Evolutionary conservation across 2,329 filamentous ascomycete genomes (phyloP).

Genomic region (Exophiala spinifera): DNA sequence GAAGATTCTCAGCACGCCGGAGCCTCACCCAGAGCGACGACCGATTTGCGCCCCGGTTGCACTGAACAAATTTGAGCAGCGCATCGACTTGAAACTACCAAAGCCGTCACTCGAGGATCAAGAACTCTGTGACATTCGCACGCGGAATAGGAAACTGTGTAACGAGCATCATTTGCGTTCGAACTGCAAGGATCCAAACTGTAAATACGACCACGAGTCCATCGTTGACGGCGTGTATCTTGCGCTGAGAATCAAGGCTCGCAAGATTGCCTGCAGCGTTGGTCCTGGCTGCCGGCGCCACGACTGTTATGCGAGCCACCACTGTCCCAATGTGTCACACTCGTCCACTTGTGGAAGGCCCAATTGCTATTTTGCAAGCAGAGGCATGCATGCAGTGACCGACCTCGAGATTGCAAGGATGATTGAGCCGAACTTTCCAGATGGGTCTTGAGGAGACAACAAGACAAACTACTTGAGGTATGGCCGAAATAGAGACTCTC

Average conservation of each 20-base stretch:
- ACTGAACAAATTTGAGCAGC: conserved; percentile 18
- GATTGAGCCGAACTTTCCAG: conserved; percentile 8
- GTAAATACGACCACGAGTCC: conserved; percentile 45
- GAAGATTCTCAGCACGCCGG: conserved; percentile 4
- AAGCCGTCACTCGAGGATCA: conserved; percentile 8
- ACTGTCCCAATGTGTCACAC: conserved; percentile 21
- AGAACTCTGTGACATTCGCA: conserved; percentile 15
- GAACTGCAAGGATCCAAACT: conserved; percentile 33
- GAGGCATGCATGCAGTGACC: conserved; percentile 12
- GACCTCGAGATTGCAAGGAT: conserved; percentile 14
- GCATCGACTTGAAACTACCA: conserved; percentile 24
- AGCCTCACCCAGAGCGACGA: conserved; percentile 16
- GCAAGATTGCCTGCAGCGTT: conserved; percentile 42
- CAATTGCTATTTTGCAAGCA: conserved; percentile 13
- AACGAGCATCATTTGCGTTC: conserved; percentile 23
- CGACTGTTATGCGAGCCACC: conserved; percentile 48
- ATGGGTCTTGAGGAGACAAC: not conserved
- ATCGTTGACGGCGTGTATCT: conserved; percentile 40
- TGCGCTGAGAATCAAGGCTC: conserved; percentile 45
- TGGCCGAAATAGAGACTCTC: too few species aligned
- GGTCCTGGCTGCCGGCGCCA: conserved; percentile 42
- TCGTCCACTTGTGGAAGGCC: conserved; percentile 11
- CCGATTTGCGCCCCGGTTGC: conserved; percentile 18
- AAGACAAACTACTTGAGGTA: too few species aligned
- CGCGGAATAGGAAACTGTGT: conserved; percentile 16